A percentile compares a stretch with the other conserved stretches of the same genome.
phyloP scores from a whole-genome alignment of 345 rosid genomes.

The Toxicodendron radicans region DNA sequence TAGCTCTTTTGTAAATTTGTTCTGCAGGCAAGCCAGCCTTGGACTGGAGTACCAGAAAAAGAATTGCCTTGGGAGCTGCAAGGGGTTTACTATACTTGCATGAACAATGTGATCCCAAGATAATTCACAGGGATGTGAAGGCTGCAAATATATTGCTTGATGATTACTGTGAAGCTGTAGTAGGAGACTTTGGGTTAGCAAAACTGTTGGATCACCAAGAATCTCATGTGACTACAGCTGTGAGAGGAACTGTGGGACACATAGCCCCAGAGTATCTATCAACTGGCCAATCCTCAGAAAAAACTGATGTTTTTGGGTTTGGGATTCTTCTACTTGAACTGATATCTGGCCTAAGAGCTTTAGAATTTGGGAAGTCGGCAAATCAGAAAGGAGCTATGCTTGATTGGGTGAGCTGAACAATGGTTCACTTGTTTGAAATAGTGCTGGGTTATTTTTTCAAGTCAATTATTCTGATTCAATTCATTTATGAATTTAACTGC shows the following conservation, averaged over 20 bases:
- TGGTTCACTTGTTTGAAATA: neutral
- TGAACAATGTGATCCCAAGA: conserved; percentile 97
- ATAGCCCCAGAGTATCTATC: conserved; percentile 96
- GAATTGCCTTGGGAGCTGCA: conserved; percentile 88
- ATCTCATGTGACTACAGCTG: conserved; percentile 92
- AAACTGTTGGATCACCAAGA: conserved; percentile 86
- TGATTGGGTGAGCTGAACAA: conserved; percentile 70
- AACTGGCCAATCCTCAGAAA: conserved; percentile 92
- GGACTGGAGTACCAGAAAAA: conserved; percentile 90
- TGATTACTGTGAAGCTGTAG: conserved; percentile 79
- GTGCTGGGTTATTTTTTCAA: neutral
- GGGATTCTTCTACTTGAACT: conserved; percentile 88
- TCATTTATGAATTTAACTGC: conserved; percentile 21
- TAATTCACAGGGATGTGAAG: conserved; percentile 93
- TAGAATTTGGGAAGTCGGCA: conserved; percentile 75
- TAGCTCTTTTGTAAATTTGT: neutral
- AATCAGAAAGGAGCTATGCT: conserved; percentile 88
- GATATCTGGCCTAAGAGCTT: conserved; percentile 80
- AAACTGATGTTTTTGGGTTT: conserved; percentile 93
- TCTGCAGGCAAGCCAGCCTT: conserved; percentile 69
- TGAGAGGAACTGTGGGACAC: conserved; percentile 95
- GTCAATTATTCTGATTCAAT: neutral
- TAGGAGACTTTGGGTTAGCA: conserved; percentile 95
- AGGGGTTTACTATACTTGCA: conserved; percentile 92
- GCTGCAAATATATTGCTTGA: conserved; percentile 95